Conservation (phyloP, 345 rosid species). For the Jatropha curcas region DNA sequence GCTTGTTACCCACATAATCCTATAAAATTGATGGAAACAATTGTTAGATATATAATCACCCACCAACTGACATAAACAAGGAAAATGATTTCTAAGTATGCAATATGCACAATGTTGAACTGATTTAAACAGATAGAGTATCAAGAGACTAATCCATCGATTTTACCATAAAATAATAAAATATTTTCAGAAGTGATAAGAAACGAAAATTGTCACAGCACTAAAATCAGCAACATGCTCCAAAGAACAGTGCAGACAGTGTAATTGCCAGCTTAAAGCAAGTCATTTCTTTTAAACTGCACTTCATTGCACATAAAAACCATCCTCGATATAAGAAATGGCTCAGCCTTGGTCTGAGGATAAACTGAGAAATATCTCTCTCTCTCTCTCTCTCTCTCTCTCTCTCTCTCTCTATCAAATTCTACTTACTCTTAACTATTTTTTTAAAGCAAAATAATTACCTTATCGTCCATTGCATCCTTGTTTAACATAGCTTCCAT, state of each 20-base stretch:
- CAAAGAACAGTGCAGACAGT: too few species aligned
- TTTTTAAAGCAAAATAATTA: slow-evolving; percentile 18
- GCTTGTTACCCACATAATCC: slow-evolving; percentile 98
- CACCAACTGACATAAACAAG: neutral
- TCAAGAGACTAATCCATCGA: neutral
- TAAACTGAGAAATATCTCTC: neutral
- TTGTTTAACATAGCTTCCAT: slow-evolving; percentile 91
- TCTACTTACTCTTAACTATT: too few species aligned
- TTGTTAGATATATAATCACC: neutral
- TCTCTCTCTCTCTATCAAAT: too few species aligned
- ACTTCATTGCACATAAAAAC: neutral
- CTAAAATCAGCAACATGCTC: neutral
- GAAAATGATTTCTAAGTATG: neutral
- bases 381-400: too few species aligned
- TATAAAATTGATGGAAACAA: slow-evolving; percentile 24
- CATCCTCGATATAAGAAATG: neutral
- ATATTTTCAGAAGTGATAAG: neutral
- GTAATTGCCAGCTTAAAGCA: too few species aligned
- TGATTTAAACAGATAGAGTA: neutral
- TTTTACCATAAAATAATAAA: neutral
- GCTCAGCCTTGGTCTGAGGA: neutral
- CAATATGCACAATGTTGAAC: neutral
- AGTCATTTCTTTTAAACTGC: neutral
- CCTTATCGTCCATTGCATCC: slow-evolving; percentile 99
- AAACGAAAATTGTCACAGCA: neutral